Evolutionary conservation across 169 alveolate genomes (phyloP).

Genomic region (Perkinsus olseni): DNA sequence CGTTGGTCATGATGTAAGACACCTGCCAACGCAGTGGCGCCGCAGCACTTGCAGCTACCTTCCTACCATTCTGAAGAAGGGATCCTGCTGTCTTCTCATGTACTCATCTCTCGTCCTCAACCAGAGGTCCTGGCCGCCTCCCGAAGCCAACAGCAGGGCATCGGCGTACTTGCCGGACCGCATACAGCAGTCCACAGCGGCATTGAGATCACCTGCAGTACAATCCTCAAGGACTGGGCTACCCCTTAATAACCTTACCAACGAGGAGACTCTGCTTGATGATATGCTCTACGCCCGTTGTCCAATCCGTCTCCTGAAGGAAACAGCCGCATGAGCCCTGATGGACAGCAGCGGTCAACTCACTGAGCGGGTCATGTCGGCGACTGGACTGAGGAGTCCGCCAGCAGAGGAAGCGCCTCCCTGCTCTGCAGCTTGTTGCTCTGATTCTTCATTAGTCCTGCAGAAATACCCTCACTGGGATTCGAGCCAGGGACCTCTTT

Average conservation of each 20-base stretch:
- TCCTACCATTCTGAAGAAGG: conserved; percentile 18
- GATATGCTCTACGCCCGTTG: not conserved
- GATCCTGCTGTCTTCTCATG: conserved; percentile 22
- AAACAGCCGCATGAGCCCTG: not conserved
- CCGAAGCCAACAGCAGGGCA: conserved; percentile 41
- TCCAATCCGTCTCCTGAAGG: not conserved
- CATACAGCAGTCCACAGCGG: conserved; percentile 47
- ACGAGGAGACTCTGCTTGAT: not conserved
- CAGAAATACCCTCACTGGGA: not conserved
- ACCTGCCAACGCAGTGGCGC: not conserved
- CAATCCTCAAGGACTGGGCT: too few relatives aligned
- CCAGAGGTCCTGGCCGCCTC: conserved; percentile 38
- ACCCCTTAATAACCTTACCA: not conserved
- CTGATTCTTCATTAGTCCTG: not conserved
- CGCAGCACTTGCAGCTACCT: not conserved
- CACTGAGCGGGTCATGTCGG: not conserved
- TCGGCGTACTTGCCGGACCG: conserved; percentile 25
- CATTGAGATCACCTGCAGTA: conserved; percentile 6
- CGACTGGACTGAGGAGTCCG: not conserved
- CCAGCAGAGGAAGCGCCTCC: not conserved
- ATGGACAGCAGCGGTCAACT: not conserved
- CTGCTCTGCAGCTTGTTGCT: not conserved
- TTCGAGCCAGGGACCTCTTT: not conserved
- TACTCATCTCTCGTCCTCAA: conserved; percentile 40
- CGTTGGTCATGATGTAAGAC: conserved; percentile 23